Evolutionary conservation across 2,329 filamentous ascomycete genomes (phyloP), one percentile per base, ranked within the genome.

Genomic region (Botrytis cinerea): DNA sequence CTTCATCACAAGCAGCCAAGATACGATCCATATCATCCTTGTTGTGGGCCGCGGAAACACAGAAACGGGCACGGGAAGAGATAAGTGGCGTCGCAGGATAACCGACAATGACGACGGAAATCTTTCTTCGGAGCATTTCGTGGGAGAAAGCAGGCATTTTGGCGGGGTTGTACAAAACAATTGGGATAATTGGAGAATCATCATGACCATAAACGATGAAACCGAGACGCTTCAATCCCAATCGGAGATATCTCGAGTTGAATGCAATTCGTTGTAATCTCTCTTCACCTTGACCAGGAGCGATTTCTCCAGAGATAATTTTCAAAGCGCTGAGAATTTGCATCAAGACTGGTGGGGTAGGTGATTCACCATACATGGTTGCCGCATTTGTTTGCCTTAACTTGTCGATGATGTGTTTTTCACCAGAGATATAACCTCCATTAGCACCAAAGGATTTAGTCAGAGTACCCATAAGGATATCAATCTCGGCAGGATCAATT

Each of bases 401-500:
- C 84, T 97, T 97, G 83, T 97, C 94, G 79, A 99, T 95, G 81
- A 98, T 93, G 78, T 89, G 85, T 84, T 97, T 96, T 75, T 97
- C 93, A 28, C 91, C 95, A 18, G 94, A 93, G 77, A 99, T 89
- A 82, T 99, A 99, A 76, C 96, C 96, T 81, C 96, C 96, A 80
- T 99, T 99, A 77, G 96, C 96, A 79, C 96, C 96, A 79, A 99
- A 99, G 1, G 96, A 98, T 83, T 99, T 99, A 76, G 96, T 99
- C 75, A 99, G 86, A 2, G 96, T 99, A 77, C 96, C 96, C 96
- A 99, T 99, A 70, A 99, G 89, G 80, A 99, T 93, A 82, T 99
- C 96, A 54, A 98, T 90, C 78, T 97, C 92, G 25, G 88, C 84
- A 25, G 96, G 92, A 82, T 98, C 93, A 77, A 98, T 91, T 78